phyloP scores from a whole-genome alignment of 208 protist genomes.

The Crithidia bombi region DNA sequence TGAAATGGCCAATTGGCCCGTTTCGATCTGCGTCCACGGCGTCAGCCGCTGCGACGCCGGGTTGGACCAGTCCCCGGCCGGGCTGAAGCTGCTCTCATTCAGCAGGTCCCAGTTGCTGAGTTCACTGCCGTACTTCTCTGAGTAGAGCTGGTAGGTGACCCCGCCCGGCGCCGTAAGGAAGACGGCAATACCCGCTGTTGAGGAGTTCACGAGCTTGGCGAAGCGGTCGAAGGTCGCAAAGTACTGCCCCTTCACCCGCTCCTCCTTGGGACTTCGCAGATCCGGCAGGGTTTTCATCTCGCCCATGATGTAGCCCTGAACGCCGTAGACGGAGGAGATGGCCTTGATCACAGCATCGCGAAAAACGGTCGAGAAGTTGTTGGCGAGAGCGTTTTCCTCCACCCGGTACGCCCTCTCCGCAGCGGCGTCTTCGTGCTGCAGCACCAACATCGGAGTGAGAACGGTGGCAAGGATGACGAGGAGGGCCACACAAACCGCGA shows the following conservation, averaged over 20 bases:
- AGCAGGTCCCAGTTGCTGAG: slow-evolving; percentile 35
- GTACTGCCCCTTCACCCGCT: slow-evolving; percentile 33
- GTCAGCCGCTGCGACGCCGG: not conserved
- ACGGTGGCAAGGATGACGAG: slow-evolving; percentile 43
- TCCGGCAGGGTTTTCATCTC: slow-evolving; percentile 44
- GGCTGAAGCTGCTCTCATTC: not conserved
- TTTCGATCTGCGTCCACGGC: slow-evolving; percentile 29
- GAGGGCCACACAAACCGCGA: slow-evolving; percentile 31
- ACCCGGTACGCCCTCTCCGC: slow-evolving; percentile 5
- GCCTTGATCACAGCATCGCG: slow-evolving; percentile 47
- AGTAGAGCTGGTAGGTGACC: slow-evolving; percentile 40
- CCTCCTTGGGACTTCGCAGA: slow-evolving; percentile 31
- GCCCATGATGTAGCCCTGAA: slow-evolving; percentile 64
- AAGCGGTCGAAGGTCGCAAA: slow-evolving; percentile 24
- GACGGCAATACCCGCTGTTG: slow-evolving; percentile 19
- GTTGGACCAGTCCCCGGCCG: not conserved
- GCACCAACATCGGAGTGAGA: slow-evolving; percentile 40
- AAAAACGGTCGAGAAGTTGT: slow-evolving; percentile 36
- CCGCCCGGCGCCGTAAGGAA: slow-evolving; percentile 65
- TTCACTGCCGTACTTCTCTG: not conserved
- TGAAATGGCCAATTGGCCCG: slow-evolving; percentile 24
- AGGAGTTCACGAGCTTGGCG: slow-evolving; percentile 25
- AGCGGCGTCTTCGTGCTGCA: slow-evolving; percentile 28
- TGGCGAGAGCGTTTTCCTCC: slow-evolving; percentile 14
- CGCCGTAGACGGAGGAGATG: slow-evolving; percentile 39